These are phyloP conservation scores for Erodium texanum DNA, from an alignment of 441 rosid species.

Conservation along the genomic window DNA sequence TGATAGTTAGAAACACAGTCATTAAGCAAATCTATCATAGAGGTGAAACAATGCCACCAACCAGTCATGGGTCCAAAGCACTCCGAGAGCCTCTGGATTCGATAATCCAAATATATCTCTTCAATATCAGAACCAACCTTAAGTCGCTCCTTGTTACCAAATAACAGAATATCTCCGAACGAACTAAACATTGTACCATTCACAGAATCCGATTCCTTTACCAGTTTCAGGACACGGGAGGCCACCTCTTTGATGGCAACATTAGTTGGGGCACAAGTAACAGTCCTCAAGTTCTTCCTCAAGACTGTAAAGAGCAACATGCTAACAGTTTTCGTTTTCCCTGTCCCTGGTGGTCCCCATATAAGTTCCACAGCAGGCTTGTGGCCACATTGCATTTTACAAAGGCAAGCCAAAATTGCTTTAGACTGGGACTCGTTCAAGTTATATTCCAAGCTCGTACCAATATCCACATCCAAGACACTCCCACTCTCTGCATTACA, in stretches of 20 bases:
- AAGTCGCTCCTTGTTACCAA: slow-evolving; percentile 29
- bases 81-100: too few relatives aligned
- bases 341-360: slow-evolving; percentile 75
- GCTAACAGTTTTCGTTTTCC: slow-evolving; percentile 49
- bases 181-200: slow-evolving; percentile 9
- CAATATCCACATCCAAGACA: slow-evolving; percentile 6
- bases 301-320: slow-evolving; percentile 33
- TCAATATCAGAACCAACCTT: slow-evolving; percentile 14
- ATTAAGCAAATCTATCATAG: slow-evolving; percentile 28
- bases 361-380: slow-evolving; percentile 33
- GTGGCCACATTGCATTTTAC: slow-evolving; percentile 24
- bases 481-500: slow-evolving; percentile 7
- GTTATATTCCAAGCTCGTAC: slow-evolving; percentile 7
- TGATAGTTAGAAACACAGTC: slow-evolving; percentile 22
- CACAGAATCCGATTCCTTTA: slow-evolving; percentile 20
- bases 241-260: slow-evolving; percentile 43
- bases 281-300: slow-evolving; percentile 27
- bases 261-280: slow-evolving; percentile 56
- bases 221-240: slow-evolving; percentile 29
- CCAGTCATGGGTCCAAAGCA: too few relatives aligned
- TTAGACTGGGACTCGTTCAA: slow-evolving; percentile 36
- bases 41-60: slow-evolving; percentile 13
- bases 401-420: slow-evolving; percentile 29
- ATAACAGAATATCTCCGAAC: slow-evolving; percentile 32
- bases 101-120: too few relatives aligned